Conservation (phyloP, 306 rosid genomes). For the Biancaea sappan region DNA sequence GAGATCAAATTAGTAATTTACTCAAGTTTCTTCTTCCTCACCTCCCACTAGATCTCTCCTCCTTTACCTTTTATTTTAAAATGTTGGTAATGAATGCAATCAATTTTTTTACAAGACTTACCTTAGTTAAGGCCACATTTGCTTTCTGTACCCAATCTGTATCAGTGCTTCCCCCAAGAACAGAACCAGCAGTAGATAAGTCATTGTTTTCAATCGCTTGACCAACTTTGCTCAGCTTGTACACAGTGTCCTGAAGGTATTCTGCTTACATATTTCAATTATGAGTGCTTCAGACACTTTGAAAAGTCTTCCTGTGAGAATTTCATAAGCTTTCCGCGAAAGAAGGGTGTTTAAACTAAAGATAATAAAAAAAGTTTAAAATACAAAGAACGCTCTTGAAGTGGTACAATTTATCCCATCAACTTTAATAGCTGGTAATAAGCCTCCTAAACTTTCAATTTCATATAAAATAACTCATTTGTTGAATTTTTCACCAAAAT, state of each 20-base stretch:
- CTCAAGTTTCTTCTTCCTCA: no score
- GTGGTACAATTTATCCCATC: no score
- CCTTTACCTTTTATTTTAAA: constrained; percentile 6
- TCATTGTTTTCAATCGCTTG: constrained; percentile 83
- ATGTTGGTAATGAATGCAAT: constrained; percentile 12
- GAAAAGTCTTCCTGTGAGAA: constrained; percentile 53
- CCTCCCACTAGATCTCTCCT: no score
- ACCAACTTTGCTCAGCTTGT: constrained; percentile 84
- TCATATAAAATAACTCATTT: no score
- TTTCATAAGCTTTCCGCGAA: constrained; percentile 34
- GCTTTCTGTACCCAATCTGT: constrained; percentile 83
- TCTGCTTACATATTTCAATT: constrained; percentile 48
- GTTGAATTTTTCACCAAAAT: no score
- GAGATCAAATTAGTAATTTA: no score
- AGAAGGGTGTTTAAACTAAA: no score
- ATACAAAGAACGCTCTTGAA: no score
- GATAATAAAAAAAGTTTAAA: no score
- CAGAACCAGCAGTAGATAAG: constrained; percentile 73
- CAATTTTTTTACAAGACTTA: constrained; percentile 28
- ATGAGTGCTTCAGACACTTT: constrained; percentile 1
- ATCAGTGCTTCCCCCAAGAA: constrained; percentile 67
- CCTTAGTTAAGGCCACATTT: constrained; percentile 80
- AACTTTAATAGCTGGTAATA: no score
- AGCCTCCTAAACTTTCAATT: no score
- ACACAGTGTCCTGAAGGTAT: constrained; percentile 83